Base-by-base conservation (phyloP, 2,329 filamentous ascomycete genomes). In the Aspergillus sp. region DNA sequence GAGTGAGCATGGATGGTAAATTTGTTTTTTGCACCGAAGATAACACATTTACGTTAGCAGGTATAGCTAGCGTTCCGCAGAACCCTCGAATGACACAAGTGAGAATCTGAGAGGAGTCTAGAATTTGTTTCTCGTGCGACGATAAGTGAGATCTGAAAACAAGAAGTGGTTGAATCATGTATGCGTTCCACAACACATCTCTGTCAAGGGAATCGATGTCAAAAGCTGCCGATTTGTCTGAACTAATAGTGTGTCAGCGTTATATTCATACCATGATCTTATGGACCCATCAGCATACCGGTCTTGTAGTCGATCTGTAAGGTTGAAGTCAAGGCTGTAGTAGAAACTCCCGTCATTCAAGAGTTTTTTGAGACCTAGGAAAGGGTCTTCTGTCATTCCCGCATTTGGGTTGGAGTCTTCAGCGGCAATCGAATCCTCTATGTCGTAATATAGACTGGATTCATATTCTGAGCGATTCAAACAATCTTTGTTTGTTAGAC, bases 321-420 rank as follows among this genome's bases (percentile, higher is more conserved):
- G 80, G 71, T 99, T 93, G 73, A 99, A 99, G 74, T 98, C 92
- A n/a, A 91, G 91, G 71, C 92, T 97, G 78, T 97, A 99, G 74
- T 98, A 99, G 72, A 99, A 99, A 30, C 89, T 96, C 24, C 93
- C 93, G 72, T 96, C 93, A 70, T 91, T 89, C 55, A 99, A 80
- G 38, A 99, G 83, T 80, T 96, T 98, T 74, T 93, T 93, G 58
- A 99, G 76, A 45, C 95, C 90, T 66, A 91, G 80, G 74, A 93
- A 98, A 6, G 95, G 95, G 74, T 97, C 92, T 68, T 97, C 92
- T 30, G 90, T 74, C 24, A 87, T 76, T 42, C 85, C 74, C 58
- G 76, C 76, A 38, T 78, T 78, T 68, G 81, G 76, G 55, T 82
- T 79, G 57, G 75, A 78, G 36, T 83, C 83, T 61, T 85, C 82